Evolutionary conservation across 2,329 filamentous ascomycete genomes (phyloP).

Genomic region (Hymenoscyphus albidus): DNA sequence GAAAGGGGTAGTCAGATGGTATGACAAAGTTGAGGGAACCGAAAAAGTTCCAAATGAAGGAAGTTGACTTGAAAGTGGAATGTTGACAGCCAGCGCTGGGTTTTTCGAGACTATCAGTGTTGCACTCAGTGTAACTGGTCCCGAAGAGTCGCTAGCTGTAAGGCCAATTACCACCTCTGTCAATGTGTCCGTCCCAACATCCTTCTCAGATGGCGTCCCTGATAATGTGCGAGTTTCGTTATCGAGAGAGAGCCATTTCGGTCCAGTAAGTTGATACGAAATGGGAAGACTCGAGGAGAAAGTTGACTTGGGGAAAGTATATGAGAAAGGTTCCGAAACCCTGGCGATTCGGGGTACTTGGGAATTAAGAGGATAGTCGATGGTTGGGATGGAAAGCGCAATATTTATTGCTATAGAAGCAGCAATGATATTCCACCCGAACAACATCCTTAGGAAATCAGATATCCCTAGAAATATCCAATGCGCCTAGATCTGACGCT

Average conservation of each 20-base stretch:
- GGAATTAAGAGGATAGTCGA: slow-evolving; percentile 73
- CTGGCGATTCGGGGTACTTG: slow-evolving; percentile 79
- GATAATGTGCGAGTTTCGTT: slow-evolving; percentile 59
- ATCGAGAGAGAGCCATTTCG: slow-evolving; percentile 73
- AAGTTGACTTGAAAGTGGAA: slow-evolving; percentile 57
- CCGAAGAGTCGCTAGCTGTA: slow-evolving; percentile 64
- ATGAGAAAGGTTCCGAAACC: slow-evolving; percentile 62
- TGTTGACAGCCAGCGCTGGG: slow-evolving; percentile 49
- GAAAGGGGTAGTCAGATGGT: slow-evolving; percentile 51
- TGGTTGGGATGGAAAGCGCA: slow-evolving; percentile 35
- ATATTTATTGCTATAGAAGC: slow-evolving; percentile 22
- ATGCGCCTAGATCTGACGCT: neutral
- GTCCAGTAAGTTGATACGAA: slow-evolving; percentile 63
- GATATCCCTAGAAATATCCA: neutral
- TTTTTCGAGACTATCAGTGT: slow-evolving; percentile 67
- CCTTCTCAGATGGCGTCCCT: slow-evolving; percentile 60
- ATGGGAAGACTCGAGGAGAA: slow-evolving; percentile 61
- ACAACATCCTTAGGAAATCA: neutral
- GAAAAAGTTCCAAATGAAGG: slow-evolving; percentile 55
- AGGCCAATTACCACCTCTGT: slow-evolving; percentile 50
- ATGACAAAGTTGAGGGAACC: slow-evolving; percentile 55
- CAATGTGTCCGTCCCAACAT: slow-evolving; percentile 54
- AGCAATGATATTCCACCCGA: slow-evolving; percentile 9
- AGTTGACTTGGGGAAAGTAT: slow-evolving; percentile 69
- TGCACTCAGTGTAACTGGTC: slow-evolving; percentile 59